phyloP scores from a whole-genome alignment of 2,329 filamentous ascomycete species.

The Phyllosticta paracitricarpa region DNA sequence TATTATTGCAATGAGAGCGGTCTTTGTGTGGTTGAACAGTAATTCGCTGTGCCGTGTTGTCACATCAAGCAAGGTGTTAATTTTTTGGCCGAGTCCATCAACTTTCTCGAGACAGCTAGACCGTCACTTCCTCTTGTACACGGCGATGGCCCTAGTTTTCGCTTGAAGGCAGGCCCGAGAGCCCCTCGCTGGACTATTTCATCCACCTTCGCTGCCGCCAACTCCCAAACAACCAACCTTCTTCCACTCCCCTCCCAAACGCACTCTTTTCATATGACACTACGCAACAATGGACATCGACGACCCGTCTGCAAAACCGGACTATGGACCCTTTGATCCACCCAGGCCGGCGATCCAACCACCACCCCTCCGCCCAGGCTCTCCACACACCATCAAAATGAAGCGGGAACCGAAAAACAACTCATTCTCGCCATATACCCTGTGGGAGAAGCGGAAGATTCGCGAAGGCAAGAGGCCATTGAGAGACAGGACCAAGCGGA shows the following conservation, averaged over 20 bases:
- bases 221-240: not conserved
- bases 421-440: too few species aligned
- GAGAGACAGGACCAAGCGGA: too few species aligned
- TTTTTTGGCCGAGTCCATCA: not conserved
- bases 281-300: too few species aligned
- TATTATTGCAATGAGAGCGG: not conserved
- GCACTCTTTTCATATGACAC: not conserved
- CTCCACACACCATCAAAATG: not conserved
- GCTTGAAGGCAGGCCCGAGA: not conserved
- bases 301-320: too few species aligned
- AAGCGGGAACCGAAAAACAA: not conserved
- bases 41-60: too few species aligned
- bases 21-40: too few species aligned
- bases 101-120: not conserved
- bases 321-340: not conserved
- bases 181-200: not conserved
- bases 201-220: not conserved
- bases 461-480: not conserved
- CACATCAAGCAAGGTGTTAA: too few species aligned
- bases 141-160: not conserved
- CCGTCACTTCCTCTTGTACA: not conserved
- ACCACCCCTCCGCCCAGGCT: not conserved
- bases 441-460: not conserved
- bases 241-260: not conserved
- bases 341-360: not conserved